phyloP scores from a whole-genome alignment of 1,284 basidiomycete genomes.

The Sporisorium reilianum region DNA sequence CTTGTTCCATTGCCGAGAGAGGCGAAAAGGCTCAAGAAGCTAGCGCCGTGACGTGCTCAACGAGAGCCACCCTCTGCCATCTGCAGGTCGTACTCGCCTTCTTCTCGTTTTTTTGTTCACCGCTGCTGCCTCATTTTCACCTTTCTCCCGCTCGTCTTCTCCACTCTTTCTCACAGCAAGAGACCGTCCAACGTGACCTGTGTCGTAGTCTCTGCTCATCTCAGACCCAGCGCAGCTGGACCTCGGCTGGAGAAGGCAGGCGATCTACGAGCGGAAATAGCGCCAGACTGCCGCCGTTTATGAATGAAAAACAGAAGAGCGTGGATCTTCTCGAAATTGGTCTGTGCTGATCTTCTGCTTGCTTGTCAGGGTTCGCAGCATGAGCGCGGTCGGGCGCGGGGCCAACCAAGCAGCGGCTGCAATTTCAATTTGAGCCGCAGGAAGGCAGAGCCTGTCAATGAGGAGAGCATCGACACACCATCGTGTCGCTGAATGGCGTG shows the following conservation, averaged over 20 bases:
- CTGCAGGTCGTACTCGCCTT: not conserved
- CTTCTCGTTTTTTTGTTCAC: not conserved
- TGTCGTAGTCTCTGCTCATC: not conserved
- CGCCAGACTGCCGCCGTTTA: slow-evolving; percentile 35
- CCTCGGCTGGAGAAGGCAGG: slow-evolving; percentile 4
- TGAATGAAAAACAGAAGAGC: not conserved
- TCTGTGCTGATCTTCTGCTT: slow-evolving; percentile 23
- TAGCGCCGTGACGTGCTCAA: slow-evolving; percentile 10
- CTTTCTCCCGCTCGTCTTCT: not conserved
- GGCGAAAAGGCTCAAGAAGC: slow-evolving; percentile 5
- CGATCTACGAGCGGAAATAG: too few relatives aligned
- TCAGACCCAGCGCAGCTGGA: not conserved
- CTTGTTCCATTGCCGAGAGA: slow-evolving; percentile 3
- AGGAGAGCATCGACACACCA: slow-evolving; percentile 13
- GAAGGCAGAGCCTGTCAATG: not conserved
- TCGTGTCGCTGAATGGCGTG: slow-evolving; percentile 26
- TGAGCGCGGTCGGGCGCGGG: slow-evolving; percentile 10
- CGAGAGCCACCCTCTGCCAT: not conserved
- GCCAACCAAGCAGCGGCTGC: slow-evolving; percentile 14
- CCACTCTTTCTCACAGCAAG: not conserved
- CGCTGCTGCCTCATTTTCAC: not conserved
- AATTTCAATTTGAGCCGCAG: not conserved
- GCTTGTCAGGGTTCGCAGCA: slow-evolving; percentile 23
- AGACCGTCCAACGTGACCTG: not conserved
- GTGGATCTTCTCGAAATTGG: slow-evolving; percentile 39